Evolutionary conservation across 2,329 filamentous ascomycete species (phyloP).

Genomic region (Calonectria honghensis): DNA sequence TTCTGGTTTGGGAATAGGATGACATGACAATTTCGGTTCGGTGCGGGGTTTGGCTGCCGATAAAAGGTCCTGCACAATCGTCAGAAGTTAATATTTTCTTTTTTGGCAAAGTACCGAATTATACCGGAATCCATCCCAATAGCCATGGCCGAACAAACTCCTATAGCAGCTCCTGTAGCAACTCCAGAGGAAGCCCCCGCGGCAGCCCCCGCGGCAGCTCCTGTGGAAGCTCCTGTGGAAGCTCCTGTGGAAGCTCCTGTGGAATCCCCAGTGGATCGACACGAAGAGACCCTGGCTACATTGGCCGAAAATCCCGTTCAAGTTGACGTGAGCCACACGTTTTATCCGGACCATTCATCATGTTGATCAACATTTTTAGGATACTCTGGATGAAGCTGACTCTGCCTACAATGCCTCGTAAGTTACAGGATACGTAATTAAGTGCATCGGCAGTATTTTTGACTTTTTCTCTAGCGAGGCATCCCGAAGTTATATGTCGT

Average conservation of each 20-base stretch:
- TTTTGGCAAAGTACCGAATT: neutral
- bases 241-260: neutral
- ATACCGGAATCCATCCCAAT: neutral
- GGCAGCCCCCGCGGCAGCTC: neutral
- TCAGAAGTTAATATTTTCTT: conserved; percentile 1
- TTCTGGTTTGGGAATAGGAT: conserved; percentile 13
- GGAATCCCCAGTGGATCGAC: neutral
- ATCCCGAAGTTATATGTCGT: conserved; percentile 36
- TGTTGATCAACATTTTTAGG: conserved; percentile 17
- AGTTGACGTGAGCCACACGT: conserved; percentile 4
- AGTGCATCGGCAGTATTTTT: neutral
- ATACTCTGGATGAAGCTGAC: conserved; percentile 23
- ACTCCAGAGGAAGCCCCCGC: neutral
- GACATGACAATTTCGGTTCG: conserved; percentile 20
- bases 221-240: neutral
- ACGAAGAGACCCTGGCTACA: conserved; percentile 2
- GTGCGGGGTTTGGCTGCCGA: neutral
- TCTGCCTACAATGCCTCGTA: conserved; percentile 33
- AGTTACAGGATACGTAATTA: neutral
- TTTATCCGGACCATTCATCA: neutral
- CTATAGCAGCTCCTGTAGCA: neutral
- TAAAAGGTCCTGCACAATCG: conserved; percentile 1
- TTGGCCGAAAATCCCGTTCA: conserved; percentile 27
- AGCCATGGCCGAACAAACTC: conserved; percentile 22
- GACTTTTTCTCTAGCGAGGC: conserved; percentile 24